Conservation (phyloP, 768 basidiomycete genomes). For the Fomitopsis pulvina region DNA sequence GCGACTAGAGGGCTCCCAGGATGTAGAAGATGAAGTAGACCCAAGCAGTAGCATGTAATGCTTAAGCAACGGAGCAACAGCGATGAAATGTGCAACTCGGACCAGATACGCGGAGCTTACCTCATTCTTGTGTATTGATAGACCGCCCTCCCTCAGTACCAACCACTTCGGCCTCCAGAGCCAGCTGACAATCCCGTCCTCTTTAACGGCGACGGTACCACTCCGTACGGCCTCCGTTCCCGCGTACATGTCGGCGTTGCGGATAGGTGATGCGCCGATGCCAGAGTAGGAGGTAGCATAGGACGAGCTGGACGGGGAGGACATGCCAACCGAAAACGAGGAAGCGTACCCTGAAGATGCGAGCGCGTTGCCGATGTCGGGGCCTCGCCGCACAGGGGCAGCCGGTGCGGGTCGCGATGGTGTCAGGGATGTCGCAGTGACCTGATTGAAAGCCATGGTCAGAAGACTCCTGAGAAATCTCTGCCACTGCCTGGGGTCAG, state of each 20-base stretch:
- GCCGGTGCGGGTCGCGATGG: constrained; percentile 76
- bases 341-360: constrained; percentile 52
- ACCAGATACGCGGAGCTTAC: too few species aligned
- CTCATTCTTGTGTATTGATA: constrained; percentile 89
- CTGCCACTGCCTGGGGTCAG: background rate
- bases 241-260: constrained; percentile 30
- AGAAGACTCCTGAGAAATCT: background rate
- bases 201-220: constrained; percentile 84
- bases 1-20: too few species aligned
- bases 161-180: constrained; percentile 91
- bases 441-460: constrained; percentile 42
- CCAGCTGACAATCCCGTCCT: constrained; percentile 89
- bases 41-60: too few species aligned
- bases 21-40: too few species aligned
- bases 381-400: constrained; percentile 47
- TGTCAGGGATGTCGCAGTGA: constrained; percentile 54
- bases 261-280: constrained; percentile 74
- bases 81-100: too few species aligned
- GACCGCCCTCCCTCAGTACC: constrained; percentile 69
- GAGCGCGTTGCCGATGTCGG: constrained; percentile 38
- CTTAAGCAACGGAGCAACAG: too few species aligned
- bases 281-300: constrained; percentile 68
- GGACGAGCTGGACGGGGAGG: constrained; percentile 49
- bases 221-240: constrained; percentile 48
- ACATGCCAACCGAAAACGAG: constrained; percentile 43